phyloP scores from a whole-genome alignment of 1,284 basidiomycete species.

The Blastosporella zonata region DNA sequence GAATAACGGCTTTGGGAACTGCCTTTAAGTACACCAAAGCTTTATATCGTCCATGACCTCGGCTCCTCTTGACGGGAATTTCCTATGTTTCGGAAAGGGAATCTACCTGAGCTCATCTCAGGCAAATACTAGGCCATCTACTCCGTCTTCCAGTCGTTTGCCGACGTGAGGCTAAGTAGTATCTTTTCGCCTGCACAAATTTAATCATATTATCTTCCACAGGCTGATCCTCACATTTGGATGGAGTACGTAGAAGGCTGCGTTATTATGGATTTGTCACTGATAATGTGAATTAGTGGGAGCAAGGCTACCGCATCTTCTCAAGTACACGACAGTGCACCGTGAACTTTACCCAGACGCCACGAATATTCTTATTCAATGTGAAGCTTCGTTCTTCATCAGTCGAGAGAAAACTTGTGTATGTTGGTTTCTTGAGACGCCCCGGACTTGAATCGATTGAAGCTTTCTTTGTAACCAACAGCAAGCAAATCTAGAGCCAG shows the following conservation, averaged over 20 bases:
- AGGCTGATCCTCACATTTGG: conserved; percentile 48
- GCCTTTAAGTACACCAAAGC: too few species aligned
- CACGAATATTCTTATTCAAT: conserved; percentile 45
- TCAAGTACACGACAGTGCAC: conserved; percentile 48
- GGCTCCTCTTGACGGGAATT: background rate
- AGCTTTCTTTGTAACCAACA: background rate
- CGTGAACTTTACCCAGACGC: conserved; percentile 45
- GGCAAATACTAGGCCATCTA: background rate
- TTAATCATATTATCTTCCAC: background rate
- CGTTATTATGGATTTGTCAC: background rate
- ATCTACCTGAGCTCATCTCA: conserved; percentile 4
- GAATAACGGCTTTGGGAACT: too few species aligned
- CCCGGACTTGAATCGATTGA: background rate
- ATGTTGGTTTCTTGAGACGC: conserved; percentile 8
- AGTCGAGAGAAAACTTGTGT: conserved; percentile 32
- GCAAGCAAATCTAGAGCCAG: conserved; percentile 30
- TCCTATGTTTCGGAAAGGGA: conserved; percentile 7
- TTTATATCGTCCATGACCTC: background rate
- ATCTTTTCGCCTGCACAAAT: too few species aligned
- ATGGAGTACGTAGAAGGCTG: conserved; percentile 37
- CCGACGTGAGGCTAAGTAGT: conserved; percentile 5
- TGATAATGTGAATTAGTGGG: conserved; percentile 38
- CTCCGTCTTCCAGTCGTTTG: background rate
- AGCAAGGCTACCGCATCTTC: conserved; percentile 45
- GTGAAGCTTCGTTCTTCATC: conserved; percentile 39